These are phyloP conservation scores for Fraxinus nigra DNA, from an alignment of 305 asterid genomes.

Conservation along the genomic window DNA sequence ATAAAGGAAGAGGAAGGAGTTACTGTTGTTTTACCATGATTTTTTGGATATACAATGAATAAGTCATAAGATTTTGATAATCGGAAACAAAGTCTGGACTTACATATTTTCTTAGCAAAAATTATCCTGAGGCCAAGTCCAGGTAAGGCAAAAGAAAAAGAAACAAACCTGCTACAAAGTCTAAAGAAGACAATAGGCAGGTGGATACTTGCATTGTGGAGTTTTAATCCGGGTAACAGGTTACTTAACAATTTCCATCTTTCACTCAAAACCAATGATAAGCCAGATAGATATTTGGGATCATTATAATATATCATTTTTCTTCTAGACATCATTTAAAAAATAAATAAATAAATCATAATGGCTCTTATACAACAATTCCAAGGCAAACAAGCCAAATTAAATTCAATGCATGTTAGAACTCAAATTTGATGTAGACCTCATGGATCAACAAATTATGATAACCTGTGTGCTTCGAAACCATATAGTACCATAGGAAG, in stretches of 20 bases:
- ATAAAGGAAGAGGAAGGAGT: not conserved
- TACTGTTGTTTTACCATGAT: not conserved
- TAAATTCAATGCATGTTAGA: not conserved
- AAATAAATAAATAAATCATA: not conserved
- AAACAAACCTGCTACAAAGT: not conserved
- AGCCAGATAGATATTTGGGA: not conserved
- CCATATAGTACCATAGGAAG: not conserved
- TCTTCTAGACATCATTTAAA: not conserved
- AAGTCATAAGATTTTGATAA: not conserved
- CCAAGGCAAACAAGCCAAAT: conserved; percentile 1
- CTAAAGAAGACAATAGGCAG: not conserved
- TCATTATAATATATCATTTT: not conserved
- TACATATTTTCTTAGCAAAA: not conserved
- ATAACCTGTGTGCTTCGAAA: not conserved
- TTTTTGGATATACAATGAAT: not conserved
- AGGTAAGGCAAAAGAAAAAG: not conserved
- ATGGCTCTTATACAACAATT: not conserved
- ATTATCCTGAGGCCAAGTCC: not conserved
- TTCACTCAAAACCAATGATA: not conserved
- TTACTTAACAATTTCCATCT: not conserved
- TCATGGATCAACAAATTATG: not conserved
- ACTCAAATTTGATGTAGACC: not conserved
- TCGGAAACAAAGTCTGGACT: not conserved
- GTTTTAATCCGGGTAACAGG: not conserved
- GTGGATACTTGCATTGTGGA: not conserved